Percentiles rank a stretch among this genome's conserved stretches.
These are phyloP conservation scores for Sarocladium brachiariae DNA, from an alignment of 2,329 filamentous ascomycete genomes.

Conservation along the genomic window DNA sequence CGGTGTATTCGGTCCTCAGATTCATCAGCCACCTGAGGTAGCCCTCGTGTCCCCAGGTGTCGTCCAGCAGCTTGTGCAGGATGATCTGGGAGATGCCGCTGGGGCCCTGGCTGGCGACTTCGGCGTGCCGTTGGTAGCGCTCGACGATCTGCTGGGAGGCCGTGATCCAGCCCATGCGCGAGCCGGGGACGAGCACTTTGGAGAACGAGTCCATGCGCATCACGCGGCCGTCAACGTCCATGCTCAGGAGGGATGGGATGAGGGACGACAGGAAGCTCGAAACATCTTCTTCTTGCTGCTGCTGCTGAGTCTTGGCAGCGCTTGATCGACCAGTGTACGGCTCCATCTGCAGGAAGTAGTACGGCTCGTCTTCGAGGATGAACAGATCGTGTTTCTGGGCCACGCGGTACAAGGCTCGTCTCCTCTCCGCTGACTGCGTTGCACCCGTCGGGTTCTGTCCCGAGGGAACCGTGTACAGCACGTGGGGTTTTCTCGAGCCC, in stretches of 20 bases:
- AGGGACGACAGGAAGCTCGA: slow-evolving; percentile 62
- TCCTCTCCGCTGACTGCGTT: slow-evolving; percentile 62
- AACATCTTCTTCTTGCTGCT: slow-evolving; percentile 40
- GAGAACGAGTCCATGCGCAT: slow-evolving; percentile 90
- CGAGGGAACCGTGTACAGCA: slow-evolving; percentile 59
- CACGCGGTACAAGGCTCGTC: slow-evolving; percentile 67
- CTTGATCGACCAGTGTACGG: slow-evolving; percentile 53
- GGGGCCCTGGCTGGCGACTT: slow-evolving; percentile 79
- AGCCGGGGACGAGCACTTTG: slow-evolving; percentile 80
- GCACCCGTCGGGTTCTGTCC: slow-evolving; percentile 90
- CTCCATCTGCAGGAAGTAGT: slow-evolving; percentile 89
- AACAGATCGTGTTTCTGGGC: slow-evolving; percentile 78
- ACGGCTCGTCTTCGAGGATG: slow-evolving; percentile 90
- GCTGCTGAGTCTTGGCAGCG: slow-evolving; percentile 45
- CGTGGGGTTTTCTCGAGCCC: slow-evolving; percentile 42
- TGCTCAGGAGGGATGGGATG: slow-evolving; percentile 63
- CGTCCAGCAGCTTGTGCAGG: slow-evolving; percentile 83
- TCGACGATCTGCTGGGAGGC: slow-evolving; percentile 79
- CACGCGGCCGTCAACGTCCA: slow-evolving; percentile 83
- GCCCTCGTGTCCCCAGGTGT: slow-evolving; percentile 87
- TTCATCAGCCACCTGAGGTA: slow-evolving; percentile 87
- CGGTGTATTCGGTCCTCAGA: slow-evolving; percentile 73
- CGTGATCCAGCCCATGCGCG: slow-evolving; percentile 82
- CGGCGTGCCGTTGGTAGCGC: slow-evolving; percentile 73
- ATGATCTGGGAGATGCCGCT: slow-evolving; percentile 78